Evolutionary conservation across 2,329 filamentous ascomycete species (phyloP).

Genomic region (Calonectria montana): DNA sequence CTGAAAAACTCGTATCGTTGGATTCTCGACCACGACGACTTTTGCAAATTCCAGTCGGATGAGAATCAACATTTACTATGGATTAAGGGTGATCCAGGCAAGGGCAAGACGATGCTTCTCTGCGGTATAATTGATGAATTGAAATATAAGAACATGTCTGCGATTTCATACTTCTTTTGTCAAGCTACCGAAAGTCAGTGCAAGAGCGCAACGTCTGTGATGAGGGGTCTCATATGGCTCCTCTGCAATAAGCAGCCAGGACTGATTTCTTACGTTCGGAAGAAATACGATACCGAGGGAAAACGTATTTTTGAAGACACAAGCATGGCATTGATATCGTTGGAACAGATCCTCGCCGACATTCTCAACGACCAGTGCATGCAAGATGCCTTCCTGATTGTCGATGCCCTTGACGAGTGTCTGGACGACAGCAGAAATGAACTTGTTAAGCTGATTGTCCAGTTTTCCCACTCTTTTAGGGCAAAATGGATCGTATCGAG

Average conservation of each 20-base stretch:
- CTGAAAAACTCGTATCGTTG: background rate
- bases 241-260: constrained; percentile 49
- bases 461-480: background rate
- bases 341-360: constrained; percentile 51
- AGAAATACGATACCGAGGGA: constrained; percentile 49
- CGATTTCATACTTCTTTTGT: constrained; percentile 55
- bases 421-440: background rate
- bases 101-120: constrained; percentile 53
- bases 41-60: constrained; percentile 40
- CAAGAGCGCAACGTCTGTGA: constrained; percentile 53
- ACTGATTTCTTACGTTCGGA: constrained; percentile 49
- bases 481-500: background rate
- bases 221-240: constrained; percentile 57
- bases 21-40: constrained; percentile 27
- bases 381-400: constrained; percentile 27
- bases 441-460: background rate
- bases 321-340: constrained; percentile 48
- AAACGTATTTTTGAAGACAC: constrained; percentile 51
- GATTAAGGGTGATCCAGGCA: constrained; percentile 51
- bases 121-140: constrained; percentile 45
- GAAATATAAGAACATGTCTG: background rate
- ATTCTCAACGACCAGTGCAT: constrained; percentile 47
- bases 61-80: constrained; percentile 39
- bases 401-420: constrained; percentile 7
- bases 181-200: constrained; percentile 51